Evolutionary conservation across 2,329 filamentous ascomycete species (phyloP).

Genomic region (Diaporthe ilicicola): DNA sequence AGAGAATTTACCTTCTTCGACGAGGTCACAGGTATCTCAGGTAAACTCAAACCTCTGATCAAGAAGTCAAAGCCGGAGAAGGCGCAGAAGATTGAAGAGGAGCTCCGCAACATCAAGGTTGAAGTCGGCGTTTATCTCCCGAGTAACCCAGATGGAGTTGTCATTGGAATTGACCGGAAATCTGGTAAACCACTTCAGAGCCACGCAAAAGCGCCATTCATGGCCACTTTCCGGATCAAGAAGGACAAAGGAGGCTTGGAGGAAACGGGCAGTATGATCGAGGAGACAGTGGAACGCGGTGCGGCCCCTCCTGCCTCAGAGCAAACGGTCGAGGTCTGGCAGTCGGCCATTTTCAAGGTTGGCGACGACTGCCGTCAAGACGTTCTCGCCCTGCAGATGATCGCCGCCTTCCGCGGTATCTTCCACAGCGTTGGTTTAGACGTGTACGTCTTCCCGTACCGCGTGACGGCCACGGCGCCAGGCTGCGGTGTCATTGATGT

Average conservation of each 20-base stretch:
- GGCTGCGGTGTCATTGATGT: conserved; percentile 99
- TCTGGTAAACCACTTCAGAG: conserved; percentile 97
- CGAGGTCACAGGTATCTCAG: conserved; percentile 93
- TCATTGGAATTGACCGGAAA: conserved; percentile 97
- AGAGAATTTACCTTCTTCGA: conserved; percentile 98
- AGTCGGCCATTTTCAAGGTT: conserved; percentile 99
- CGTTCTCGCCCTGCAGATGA: conserved; percentile 95
- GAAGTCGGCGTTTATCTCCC: conserved; percentile 97
- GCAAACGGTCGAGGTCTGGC: conserved; percentile 91
- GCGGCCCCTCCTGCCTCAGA: conserved; percentile 41
- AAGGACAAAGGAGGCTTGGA: conserved; percentile 71
- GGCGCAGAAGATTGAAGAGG: conserved; percentile 99
- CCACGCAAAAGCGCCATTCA: conserved; percentile 97
- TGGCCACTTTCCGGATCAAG: conserved; percentile 98
- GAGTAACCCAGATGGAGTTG: conserved; percentile 94
- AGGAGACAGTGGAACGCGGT: conserved; percentile 53
- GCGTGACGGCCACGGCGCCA: conserved; percentile 95
- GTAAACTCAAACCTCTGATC: conserved; percentile 93
- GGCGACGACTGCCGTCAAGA: conserved; percentile 98
- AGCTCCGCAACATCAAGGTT: conserved; percentile 95
- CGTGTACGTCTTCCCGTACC: conserved; percentile 96
- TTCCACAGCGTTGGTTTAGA: conserved; percentile 95
- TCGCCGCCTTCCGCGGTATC: conserved; percentile 95
- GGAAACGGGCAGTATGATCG: conserved; percentile 60
- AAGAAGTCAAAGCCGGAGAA: conserved; percentile 94